Evolutionary conservation across 768 basidiomycete genomes (phyloP), one percentile per base, ranked within the genome.

Genomic region (Termitomyces bulborhizus): DNA sequence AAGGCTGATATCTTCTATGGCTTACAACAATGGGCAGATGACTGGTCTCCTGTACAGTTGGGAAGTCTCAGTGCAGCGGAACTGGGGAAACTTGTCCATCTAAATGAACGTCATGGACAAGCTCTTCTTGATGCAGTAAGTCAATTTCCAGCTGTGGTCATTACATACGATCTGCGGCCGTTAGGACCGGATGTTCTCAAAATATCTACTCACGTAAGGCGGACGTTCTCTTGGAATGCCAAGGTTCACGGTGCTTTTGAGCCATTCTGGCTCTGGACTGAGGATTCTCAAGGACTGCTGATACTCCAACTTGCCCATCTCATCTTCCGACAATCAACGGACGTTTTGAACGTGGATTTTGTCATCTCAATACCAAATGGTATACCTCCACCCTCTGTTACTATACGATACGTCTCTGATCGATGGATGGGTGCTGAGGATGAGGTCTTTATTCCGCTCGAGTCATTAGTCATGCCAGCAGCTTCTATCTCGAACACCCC

Each of bases 241-340:
- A 88, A 82, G 66, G 62, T 86, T 3, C 94, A 97, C 62, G 89
- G 88, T 0, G 74, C 72, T 11, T 73, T 75, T 1, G 93, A 98
- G 68, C 88, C 92, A 1, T 98, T 98, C 71, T 98, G 92, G 86
- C 69, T 99, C 31, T 98, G 97, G 97, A 73, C 97, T 3, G 94
- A 98, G 71, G 93, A 95, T 63, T 77, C 86, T 37, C 80, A 87
- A 34, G 87, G 84, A n/a, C 60, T 79, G n/a, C 79, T 79, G 37
- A 95, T 98, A 63, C 79, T 94, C 11, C 94, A 96, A 65, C 77
- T 88, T 51, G 74, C 84, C 0, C 84, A 88, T 62, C 70, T 95
- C 26, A 62, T 84, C 34, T 81, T 98, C 58, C 85, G 88, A 43
- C 80, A 83, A 58, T 76, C 79, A 16, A 90, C 88, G 1, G 71